Base-by-base conservation (phyloP, 2,329 filamentous ascomycete genomes). In the Fusarium tanahbumbuense region DNA sequence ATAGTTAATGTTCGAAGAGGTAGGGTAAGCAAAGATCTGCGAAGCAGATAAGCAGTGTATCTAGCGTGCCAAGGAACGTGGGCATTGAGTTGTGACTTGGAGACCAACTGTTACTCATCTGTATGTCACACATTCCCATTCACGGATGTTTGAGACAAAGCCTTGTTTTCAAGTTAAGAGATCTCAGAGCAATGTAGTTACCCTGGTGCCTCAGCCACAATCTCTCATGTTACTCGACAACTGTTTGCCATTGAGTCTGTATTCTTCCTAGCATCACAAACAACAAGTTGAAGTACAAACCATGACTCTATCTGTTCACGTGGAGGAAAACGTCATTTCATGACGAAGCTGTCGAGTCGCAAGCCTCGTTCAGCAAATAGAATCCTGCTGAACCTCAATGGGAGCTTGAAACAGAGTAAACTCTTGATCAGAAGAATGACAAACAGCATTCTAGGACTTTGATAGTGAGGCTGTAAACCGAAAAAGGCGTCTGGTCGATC, bases 41-140 rank as follows among this genome's bases (percentile, higher is more conserved):
- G 50, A 61, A 57, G 59, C 30, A 72, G 68, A 69, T 69, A 59
- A 66, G 54, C 60, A 58, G 32, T 55, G 44, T 53, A 66, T 68
- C 56, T 71, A 69, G 68, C 56, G 68, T 41, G 56, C 53, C 68
- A 61, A 66, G 64, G 47, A 55, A 61, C 61, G 25, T 49, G 60
- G 54, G 23, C 40, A 54, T 65, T 65, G 61, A 25, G 42, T 27
- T 28, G 50, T 64, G 46, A 64, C 57, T 45, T 20, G 16, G n/a
- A 53, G 42, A 25, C 62, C 27, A 59, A 64, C 45, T 52, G 28
- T 32, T 42, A 22, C 40, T 50, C n/a, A 3, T 50, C 16, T 30
- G 40, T 23, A 60, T 55, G 55, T 42, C 55, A 55, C 63, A 40
- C 52, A 41, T 56, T 48, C 37, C 60, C 15, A 62, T 20, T 27